A percentile compares a stretch with the other conserved stretches of the same genome.
These are phyloP conservation scores for Aureobasidium sp. DNA, from an alignment of 2,329 filamentous ascomycete genomes.

Conservation along the genomic window DNA sequence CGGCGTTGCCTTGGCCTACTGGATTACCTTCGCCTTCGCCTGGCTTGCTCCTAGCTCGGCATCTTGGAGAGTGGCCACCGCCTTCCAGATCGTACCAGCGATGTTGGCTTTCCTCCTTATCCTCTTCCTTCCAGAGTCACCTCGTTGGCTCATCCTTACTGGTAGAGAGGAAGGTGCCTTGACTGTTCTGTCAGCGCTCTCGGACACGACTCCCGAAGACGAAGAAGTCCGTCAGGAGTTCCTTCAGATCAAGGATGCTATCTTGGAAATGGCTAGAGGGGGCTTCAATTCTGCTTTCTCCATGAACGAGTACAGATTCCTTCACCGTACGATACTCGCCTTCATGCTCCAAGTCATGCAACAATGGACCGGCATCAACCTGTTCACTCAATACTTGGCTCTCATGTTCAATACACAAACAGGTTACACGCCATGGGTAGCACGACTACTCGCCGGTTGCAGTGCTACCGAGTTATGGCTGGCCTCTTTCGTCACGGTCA, in stretches of 20 bases:
- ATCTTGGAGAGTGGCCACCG: conserved; percentile 28
- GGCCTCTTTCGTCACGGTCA: conserved; percentile 44
- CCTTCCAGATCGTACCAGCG: conserved; percentile 27
- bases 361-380: conserved; percentile 33
- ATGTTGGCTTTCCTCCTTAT: conserved; percentile 22
- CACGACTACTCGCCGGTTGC: conserved; percentile 29
- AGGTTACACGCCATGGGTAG: conserved; percentile 23
- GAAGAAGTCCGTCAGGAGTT: conserved; percentile 23
- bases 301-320: conserved; percentile 37
- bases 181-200: conserved; percentile 28
- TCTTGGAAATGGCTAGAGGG: conserved; percentile 30
- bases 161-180: conserved; percentile 31
- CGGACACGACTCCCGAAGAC: conserved; percentile 33
- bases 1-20: conserved; percentile 39
- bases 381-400: conserved; percentile 38
- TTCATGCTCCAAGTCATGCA: conserved; percentile 42
- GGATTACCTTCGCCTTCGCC: conserved; percentile 29
- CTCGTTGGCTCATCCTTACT: conserved; percentile 30
- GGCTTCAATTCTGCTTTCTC: conserved; percentile 27
- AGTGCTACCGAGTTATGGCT: conserved; percentile 44
- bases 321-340: conserved; percentile 38
- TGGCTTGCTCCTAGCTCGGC: conserved; percentile 26
- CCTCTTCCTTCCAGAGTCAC: conserved; percentile 27
- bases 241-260: conserved; percentile 31
- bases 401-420: conserved; percentile 36